phyloP scores from a whole-genome alignment of 805 yeast species.

The Ogataea ganodermae region DNA sequence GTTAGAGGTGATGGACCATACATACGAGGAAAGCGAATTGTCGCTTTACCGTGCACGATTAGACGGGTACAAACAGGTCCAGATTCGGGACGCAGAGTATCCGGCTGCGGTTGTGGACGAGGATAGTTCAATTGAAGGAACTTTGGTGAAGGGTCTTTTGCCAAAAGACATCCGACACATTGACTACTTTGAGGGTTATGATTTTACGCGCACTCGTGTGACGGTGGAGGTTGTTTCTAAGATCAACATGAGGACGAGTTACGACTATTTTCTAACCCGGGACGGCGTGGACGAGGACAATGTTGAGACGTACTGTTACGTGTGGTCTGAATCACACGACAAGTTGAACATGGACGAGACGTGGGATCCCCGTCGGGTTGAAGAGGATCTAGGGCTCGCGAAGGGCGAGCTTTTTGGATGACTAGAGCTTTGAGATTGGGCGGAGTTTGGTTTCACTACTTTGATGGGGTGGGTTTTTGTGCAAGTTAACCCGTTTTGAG shows the following conservation, averaged over 20 bases:
- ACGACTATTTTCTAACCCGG: background rate
- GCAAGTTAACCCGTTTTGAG: no score
- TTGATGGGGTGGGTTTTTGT: no score
- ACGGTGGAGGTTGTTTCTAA: constrained; percentile 4
- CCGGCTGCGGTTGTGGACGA: constrained; percentile 17
- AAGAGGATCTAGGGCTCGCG: background rate
- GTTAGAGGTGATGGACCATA: constrained; percentile 16
- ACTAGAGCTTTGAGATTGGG: background rate
- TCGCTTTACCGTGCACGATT: constrained; percentile 15
- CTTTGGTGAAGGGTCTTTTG: constrained; percentile 15
- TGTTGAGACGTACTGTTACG: constrained; percentile 6
- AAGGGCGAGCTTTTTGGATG: background rate
- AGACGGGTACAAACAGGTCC: constrained; percentile 12
- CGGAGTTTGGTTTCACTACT: no score
- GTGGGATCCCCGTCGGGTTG: background rate
- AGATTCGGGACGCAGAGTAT: constrained; percentile 18
- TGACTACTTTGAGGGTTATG: constrained; percentile 26
- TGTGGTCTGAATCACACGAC: constrained; percentile 18
- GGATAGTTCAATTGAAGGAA: constrained; percentile 10
- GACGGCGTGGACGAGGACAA: background rate
- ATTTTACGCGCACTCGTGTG: constrained; percentile 10
- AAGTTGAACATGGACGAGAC: constrained; percentile 3
- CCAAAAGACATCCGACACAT: constrained; percentile 17
- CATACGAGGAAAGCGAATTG: constrained; percentile 7
- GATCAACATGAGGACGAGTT: background rate